Base-by-base conservation (phyloP, 306 rosid species). In the Casuarina cunninghamiana region DNA sequence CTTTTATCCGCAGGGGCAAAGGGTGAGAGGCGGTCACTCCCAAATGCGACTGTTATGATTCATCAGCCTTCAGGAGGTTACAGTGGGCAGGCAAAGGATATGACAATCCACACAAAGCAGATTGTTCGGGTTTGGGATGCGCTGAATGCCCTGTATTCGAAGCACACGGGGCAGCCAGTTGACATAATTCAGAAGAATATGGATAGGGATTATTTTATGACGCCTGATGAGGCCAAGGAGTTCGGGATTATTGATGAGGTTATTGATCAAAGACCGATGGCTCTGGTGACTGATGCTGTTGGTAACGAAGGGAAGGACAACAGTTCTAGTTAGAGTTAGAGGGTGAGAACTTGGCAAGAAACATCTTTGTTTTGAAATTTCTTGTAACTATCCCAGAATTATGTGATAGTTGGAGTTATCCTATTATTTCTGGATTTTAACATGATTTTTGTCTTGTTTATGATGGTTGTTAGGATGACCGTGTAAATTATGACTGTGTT, bases 21-120 rank as follows among this genome's bases (percentile, higher is more conserved):
- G 88, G 99, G 99, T 15, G 89, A 93, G 87, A 87, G 99, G 82
- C 96, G 97, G 37, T 38, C 98, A 9, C 99, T 95, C 79, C 98
- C 99, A 1, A 90, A 95, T 85, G 94, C 99, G 3, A 83, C 97
- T 1, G 53, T 95, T 76, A 95, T 95, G 99, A 78, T 95, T 85
- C 99, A 95, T 86, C 99, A 95, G 83, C 97, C 97, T 68, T 95
- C 99, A 2, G 98, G 98, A 39, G 98, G 99, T 51, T 93, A 87
- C 39, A 90, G 94, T 74, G 99, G 99, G 76, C 99, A 95, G 89
- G 99, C 99, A 5, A 93, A 88, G 87, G 97, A 93, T 76, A 88
- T 95, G 63, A 84, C 90, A 3, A 93, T 95, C 79, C 97, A 95
- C 83, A 90, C 99, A 3, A 91, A 95, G 84, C 99, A 95, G 86